phyloP scores from a whole-genome alignment of 805 yeast species.

The Suhomyces prunicola region DNA sequence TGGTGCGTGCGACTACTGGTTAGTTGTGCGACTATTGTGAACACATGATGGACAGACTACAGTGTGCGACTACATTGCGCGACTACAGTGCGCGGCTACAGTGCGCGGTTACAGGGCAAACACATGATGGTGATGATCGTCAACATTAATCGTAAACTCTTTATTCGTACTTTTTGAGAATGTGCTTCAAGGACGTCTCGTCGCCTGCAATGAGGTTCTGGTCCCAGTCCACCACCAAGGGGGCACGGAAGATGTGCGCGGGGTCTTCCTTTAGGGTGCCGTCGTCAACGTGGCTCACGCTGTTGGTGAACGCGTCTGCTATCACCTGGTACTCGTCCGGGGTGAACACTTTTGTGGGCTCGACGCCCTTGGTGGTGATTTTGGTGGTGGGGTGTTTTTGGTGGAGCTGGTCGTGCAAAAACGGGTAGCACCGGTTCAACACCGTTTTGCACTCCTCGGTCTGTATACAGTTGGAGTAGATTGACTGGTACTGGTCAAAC shows the following conservation, averaged over 20 bases:
- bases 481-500: conserved; percentile 35
- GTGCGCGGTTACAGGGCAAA: too few relatives aligned
- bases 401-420: conserved; percentile 26
- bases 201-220: conserved; percentile 40
- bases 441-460: conserved; percentile 21
- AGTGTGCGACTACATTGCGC: too few relatives aligned
- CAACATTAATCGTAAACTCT: too few relatives aligned
- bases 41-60: too few relatives aligned
- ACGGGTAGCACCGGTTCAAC: conserved; percentile 35
- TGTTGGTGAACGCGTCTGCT: conserved; percentile 31
- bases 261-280: conserved; percentile 18
- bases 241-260: conserved; percentile 35
- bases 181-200: conserved; percentile 25
- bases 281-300: conserved; percentile 19
- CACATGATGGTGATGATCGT: too few relatives aligned
- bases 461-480: conserved; percentile 25
- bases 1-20: too few relatives aligned
- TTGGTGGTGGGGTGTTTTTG: conserved; percentile 11
- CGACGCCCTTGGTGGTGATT: conserved; percentile 19
- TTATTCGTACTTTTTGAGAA: conserved; percentile 28
- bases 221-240: conserved; percentile 47
- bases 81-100: too few relatives aligned
- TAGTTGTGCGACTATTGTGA: too few relatives aligned
- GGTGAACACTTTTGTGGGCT: conserved; percentile 28
- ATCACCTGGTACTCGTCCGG: conserved; percentile 39